Evolutionary conservation across 768 basidiomycete genomes (phyloP).

Genomic region (Lyophyllum shimeji): DNA sequence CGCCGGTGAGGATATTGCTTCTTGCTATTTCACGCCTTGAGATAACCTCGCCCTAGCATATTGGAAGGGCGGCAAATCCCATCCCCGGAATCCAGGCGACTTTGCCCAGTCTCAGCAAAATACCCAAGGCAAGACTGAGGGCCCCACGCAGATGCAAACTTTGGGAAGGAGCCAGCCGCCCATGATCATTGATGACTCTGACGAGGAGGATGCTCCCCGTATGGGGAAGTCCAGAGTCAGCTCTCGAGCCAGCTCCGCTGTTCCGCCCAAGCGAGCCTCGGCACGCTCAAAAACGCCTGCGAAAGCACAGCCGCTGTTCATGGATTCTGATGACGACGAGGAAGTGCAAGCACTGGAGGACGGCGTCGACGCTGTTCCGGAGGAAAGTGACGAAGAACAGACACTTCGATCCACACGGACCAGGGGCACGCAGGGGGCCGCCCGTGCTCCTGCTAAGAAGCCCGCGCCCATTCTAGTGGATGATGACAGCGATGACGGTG

Average conservation of each 20-base stretch:
- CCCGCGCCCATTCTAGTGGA: constrained; percentile 43
- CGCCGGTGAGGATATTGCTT: constrained; percentile 34
- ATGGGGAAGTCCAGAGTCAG: constrained; percentile 25
- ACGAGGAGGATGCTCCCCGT: constrained; percentile 18
- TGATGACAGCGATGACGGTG: constrained; percentile 73
- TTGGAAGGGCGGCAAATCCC: constrained; percentile 46
- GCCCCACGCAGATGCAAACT: constrained; percentile 17
- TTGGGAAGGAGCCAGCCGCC: constrained; percentile 21
- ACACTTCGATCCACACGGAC: constrained; percentile 28
- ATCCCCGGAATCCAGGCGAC: constrained; percentile 18
- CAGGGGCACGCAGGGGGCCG: constrained; percentile 20
- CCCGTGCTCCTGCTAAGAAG: constrained; percentile 28
- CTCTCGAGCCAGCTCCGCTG: constrained; percentile 25
- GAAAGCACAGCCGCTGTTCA: constrained; percentile 48
- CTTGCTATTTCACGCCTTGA: constrained; percentile 5
- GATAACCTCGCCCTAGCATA: constrained; percentile 39
- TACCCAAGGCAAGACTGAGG: constrained; percentile 12
- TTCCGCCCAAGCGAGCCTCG: constrained; percentile 18
- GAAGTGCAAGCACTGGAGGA: constrained; percentile 21
- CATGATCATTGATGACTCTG: constrained; percentile 38
- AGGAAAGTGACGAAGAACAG: constrained; percentile 24
- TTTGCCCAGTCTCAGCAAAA: constrained; percentile 21
- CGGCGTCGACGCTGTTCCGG: constrained; percentile 22
- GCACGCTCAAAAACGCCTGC: constrained; percentile 22
- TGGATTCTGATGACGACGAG: constrained; percentile 46